Conservation (phyloP, 345 rosid species). For the Moringa oleifera region DNA sequence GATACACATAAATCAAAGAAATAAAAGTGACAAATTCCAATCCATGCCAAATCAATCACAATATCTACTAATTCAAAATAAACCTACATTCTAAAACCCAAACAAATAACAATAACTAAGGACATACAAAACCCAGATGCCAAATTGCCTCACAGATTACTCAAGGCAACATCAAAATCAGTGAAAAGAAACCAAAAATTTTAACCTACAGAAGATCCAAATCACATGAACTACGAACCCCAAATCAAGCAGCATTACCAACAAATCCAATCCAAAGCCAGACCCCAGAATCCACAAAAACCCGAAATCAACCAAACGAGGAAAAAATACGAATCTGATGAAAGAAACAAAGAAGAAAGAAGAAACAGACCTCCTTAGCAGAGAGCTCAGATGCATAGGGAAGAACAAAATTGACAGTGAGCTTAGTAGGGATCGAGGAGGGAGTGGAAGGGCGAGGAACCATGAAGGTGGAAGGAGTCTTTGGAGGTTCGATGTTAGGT, state of each 20-base stretch:
- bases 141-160: not conserved
- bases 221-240: not conserved
- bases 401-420: slow-evolving; percentile 85
- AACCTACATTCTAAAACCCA: not conserved
- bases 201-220: not conserved
- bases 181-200: not conserved
- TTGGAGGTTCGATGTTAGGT: slow-evolving; percentile 75
- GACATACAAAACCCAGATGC: slow-evolving; percentile 13
- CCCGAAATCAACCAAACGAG: not conserved
- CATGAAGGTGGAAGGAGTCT: slow-evolving; percentile 72
- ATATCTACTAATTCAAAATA: not conserved
- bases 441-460: slow-evolving; percentile 53
- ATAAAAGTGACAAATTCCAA: not conserved
- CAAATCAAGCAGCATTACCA: not conserved
- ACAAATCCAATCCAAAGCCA: slow-evolving; percentile 4
- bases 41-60: not conserved
- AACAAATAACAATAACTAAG: not conserved
- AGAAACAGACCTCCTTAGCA: slow-evolving; percentile 44
- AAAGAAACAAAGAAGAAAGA: not conserved
- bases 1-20: not conserved
- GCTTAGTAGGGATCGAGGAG: slow-evolving; percentile 64
- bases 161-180: not conserved
- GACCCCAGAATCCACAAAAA: slow-evolving; percentile 6
- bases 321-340: not conserved
- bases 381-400: slow-evolving; percentile 56